Percentiles rank a stretch among this genome's conserved stretches.
These are phyloP conservation scores for Physaria fendleri DNA, from an alignment of 345 rosid species.

Conservation along the genomic window DNA sequence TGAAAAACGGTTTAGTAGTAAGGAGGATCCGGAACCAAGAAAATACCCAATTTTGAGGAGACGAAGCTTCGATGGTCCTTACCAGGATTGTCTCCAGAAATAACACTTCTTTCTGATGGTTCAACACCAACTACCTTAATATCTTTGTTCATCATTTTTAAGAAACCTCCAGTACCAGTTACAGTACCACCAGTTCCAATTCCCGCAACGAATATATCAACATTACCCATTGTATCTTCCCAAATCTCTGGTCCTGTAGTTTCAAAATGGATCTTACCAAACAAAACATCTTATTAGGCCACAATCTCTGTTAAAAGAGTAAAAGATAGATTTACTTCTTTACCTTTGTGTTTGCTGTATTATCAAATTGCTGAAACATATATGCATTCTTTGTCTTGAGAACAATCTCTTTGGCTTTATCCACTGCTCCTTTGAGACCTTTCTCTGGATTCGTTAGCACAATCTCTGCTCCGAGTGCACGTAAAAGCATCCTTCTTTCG, in stretches of 20 bases:
- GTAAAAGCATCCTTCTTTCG: slow-evolving; percentile 80
- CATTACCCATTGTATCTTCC: slow-evolving; percentile 69
- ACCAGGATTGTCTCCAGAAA: slow-evolving; percentile 85
- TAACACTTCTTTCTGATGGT: slow-evolving; percentile 88
- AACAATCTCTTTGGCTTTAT: slow-evolving; percentile 80
- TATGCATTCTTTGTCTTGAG: slow-evolving; percentile 56
- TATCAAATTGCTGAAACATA: slow-evolving; percentile 83
- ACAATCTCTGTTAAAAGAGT: neutral
- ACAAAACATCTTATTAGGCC: neutral
- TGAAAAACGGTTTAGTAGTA: slow-evolving; percentile 24
- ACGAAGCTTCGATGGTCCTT: slow-evolving; percentile 17
- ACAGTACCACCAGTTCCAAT: slow-evolving; percentile 95
- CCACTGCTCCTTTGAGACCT: slow-evolving; percentile 80
- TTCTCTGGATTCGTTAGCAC: slow-evolving; percentile 79
- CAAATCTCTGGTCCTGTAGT: slow-evolving; percentile 95
- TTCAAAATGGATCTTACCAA: slow-evolving; percentile 73
- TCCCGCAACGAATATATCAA: slow-evolving; percentile 75
- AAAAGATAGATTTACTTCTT: neutral
- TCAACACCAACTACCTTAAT: slow-evolving; percentile 89
- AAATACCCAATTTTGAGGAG: neutral
- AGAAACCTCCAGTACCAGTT: slow-evolving; percentile 74
- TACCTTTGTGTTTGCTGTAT: slow-evolving; percentile 68
- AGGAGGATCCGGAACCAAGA: neutral
- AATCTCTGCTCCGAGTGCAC: slow-evolving; percentile 83
- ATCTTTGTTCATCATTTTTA: slow-evolving; percentile 69